Percentiles rank a stretch among this genome's conserved stretches.
Evolutionary conservation across 805 yeast genomes (phyloP).

Genomic region (Cyberlindnera mississippiensis): DNA sequence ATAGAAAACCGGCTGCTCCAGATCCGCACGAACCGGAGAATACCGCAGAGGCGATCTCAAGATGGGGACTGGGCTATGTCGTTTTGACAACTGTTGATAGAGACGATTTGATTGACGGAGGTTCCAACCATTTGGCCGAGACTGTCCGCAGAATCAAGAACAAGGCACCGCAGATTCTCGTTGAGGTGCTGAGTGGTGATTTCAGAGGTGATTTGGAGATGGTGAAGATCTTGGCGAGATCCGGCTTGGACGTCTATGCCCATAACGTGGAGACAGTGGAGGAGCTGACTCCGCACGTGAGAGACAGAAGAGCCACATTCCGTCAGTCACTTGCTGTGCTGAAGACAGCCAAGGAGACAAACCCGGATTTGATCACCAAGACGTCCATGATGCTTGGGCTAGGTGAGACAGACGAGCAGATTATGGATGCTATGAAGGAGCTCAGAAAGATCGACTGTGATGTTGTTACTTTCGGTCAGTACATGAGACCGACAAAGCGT

Average conservation of each 20-base stretch:
- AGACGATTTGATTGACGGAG: conserved; percentile 92
- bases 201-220: conserved; percentile 84
- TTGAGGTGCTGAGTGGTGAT: conserved; percentile 93
- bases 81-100: conserved; percentile 97
- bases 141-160: conserved; percentile 81
- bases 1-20: conserved; percentile 78
- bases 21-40: conserved; percentile 97
- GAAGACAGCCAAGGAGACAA: conserved; percentile 72
- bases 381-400: conserved; percentile 95
- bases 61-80: conserved; percentile 98
- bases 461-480: conserved; percentile 97
- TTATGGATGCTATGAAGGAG: conserved; percentile 69
- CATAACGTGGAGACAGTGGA: conserved; percentile 97
- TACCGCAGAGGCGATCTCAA: conserved; percentile 93
- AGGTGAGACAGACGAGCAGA: conserved; percentile 93
- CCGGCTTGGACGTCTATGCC: conserved; percentile 94
- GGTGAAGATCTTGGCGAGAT: conserved; percentile 74
- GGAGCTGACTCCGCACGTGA: conserved; percentile 85
- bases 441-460: conserved; percentile 77
- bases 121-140: conserved; percentile 83
- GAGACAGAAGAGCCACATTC: conserved; percentile 96
- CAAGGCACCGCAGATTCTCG: conserved; percentile 86
- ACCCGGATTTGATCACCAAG: conserved; percentile 77
- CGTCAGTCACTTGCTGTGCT: conserved; percentile 81
- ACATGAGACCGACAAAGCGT: conserved; percentile 97